phyloP scores from a whole-genome alignment of 2,329 filamentous ascomycete genomes.

The Fusarium secorum region DNA sequence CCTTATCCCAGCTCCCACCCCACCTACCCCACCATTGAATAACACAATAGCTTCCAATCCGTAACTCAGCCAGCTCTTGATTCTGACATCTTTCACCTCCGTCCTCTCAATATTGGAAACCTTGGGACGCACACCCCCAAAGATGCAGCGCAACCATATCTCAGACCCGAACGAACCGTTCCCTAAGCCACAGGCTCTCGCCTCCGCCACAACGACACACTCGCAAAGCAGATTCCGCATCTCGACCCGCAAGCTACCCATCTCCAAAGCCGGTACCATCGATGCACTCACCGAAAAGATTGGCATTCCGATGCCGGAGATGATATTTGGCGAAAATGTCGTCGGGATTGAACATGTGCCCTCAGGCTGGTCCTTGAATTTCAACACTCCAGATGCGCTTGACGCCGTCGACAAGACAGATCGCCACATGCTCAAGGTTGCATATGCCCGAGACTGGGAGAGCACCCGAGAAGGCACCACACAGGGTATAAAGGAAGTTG shows the following conservation, averaged over 20 bases:
- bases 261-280: slow-evolving; percentile 90
- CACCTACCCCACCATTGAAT: not conserved
- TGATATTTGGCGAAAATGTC: slow-evolving; percentile 98
- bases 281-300: slow-evolving; percentile 81
- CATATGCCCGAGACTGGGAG: slow-evolving; percentile 88
- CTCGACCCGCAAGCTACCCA: slow-evolving; percentile 87
- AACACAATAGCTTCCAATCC: slow-evolving; percentile 1
- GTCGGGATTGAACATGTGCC: slow-evolving; percentile 77
- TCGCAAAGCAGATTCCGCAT: slow-evolving; percentile 75
- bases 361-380: slow-evolving; percentile 79
- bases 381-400: slow-evolving; percentile 86
- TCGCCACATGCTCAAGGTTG: slow-evolving; percentile 87
- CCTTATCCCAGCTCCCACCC: slow-evolving; percentile 5
- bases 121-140: not conserved
- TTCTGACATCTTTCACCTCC: not conserved
- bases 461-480: slow-evolving; percentile 74
- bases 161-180: slow-evolving; percentile 60
- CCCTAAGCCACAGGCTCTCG: slow-evolving; percentile 59
- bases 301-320: slow-evolving; percentile 90
- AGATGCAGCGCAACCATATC: slow-evolving; percentile 50
- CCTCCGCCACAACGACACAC: slow-evolving; percentile 63
- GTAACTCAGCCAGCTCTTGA: not conserved
- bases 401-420: slow-evolving; percentile 95
- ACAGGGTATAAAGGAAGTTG: slow-evolving; percentile 89
- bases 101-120: not conserved